Evolutionary conservation across 768 basidiomycete genomes (phyloP).

Genomic region (Hydnum rufescens): DNA sequence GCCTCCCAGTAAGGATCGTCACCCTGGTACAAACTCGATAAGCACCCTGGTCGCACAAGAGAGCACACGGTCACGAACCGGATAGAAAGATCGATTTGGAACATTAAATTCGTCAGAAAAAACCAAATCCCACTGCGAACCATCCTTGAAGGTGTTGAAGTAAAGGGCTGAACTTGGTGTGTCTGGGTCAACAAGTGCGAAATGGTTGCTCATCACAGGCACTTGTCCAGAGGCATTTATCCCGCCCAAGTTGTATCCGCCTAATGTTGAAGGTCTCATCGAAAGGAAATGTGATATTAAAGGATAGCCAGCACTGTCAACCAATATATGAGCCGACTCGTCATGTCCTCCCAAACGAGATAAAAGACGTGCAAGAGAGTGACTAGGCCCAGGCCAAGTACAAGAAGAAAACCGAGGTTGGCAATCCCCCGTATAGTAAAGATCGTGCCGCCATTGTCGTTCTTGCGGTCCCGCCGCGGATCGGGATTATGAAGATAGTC

Average conservation of each 20-base stretch:
- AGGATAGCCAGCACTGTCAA: conserved; percentile 5
- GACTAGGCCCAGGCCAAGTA: conserved; percentile 15
- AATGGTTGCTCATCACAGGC: conserved; percentile 31
- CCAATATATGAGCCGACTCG: not conserved
- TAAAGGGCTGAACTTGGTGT: conserved; percentile 42
- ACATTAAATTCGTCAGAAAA: conserved; percentile 82
- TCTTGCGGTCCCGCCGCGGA: conserved; percentile 11
- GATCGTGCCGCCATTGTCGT: conserved; percentile 18
- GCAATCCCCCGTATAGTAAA: conserved; percentile 19
- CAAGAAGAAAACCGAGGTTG: conserved; percentile 20
- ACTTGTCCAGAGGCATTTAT: conserved; percentile 81
- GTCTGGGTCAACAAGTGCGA: conserved; percentile 50
- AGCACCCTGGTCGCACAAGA: not conserved
- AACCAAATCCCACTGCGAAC: conserved; percentile 42
- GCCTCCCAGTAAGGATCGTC: conserved; percentile 89
- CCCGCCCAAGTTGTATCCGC: conserved; percentile 68
- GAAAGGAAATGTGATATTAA: conserved; percentile 4
- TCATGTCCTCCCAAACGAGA: not conserved
- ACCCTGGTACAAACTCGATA: conserved; percentile 20
- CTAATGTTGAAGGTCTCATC: not conserved
- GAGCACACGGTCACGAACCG: conserved; percentile 13
- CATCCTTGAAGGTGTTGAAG: conserved; percentile 35
- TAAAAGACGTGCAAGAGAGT: conserved; percentile 17
- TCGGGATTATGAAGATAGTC: conserved; percentile 11
- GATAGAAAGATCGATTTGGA: conserved; percentile 64